Evolutionary conservation across 2,329 filamentous ascomycete species (phyloP).

Genomic region (Fusarium multiceps): DNA sequence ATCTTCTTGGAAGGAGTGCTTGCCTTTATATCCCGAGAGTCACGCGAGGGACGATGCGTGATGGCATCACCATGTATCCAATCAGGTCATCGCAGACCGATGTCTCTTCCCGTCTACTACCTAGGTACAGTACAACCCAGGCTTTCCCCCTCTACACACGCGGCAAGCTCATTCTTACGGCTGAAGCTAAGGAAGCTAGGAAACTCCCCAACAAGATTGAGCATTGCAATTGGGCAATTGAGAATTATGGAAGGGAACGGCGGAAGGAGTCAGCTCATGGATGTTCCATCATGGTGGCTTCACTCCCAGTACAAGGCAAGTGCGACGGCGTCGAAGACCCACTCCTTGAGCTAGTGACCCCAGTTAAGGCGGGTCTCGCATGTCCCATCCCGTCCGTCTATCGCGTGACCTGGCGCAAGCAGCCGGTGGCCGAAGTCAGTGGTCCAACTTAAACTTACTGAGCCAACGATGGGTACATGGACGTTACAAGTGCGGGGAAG

Average conservation of each 20-base stretch:
- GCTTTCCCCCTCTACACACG: background rate
- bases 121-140: background rate
- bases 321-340: constrained; percentile 5
- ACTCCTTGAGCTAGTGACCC: constrained; percentile 5
- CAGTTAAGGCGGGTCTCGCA: constrained; percentile 32
- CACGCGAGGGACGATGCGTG: constrained; percentile 41
- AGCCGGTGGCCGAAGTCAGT: constrained; percentile 41
- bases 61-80: constrained; percentile 47
- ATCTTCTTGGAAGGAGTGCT: constrained; percentile 28
- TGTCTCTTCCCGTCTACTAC: constrained; percentile 18
- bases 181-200: constrained; percentile 8
- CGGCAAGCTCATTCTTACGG: background rate
- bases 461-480: background rate
- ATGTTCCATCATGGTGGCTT: constrained; percentile 20
- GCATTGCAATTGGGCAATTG: constrained; percentile 31
- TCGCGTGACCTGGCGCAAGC: constrained; percentile 51
- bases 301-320: constrained; percentile 4
- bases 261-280: constrained; percentile 19
- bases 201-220: constrained; percentile 9
- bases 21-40: constrained; percentile 44
- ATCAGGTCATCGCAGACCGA: constrained; percentile 45
- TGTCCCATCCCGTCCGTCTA: constrained; percentile 44
- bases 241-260: constrained; percentile 12
- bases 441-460: constrained; percentile 14
- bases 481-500: constrained; percentile 22